Conservation (phyloP, 2,329 filamentous ascomycete species). For the Monilinia polystroma region DNA sequence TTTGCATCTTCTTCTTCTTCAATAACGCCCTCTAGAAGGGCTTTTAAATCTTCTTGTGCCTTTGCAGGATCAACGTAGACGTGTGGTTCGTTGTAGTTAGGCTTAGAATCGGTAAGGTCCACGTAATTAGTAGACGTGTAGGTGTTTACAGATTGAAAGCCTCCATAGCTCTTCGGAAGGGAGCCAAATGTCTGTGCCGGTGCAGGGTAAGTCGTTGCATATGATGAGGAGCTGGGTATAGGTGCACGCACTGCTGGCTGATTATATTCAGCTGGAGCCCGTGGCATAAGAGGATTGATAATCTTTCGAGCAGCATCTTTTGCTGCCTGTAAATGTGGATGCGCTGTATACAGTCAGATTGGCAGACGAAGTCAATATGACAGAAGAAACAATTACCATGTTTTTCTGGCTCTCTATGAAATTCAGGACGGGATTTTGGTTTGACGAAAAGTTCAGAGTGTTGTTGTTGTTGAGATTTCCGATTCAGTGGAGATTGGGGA, state of each 20-base stretch:
- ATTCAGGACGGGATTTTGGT: slow-evolving; percentile 38
- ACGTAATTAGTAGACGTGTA: slow-evolving; percentile 34
- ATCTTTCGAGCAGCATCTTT: slow-evolving; percentile 35
- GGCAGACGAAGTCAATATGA: not conserved
- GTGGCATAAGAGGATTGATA: slow-evolving; percentile 34
- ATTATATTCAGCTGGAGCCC: slow-evolving; percentile 33
- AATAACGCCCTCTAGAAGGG: slow-evolving; percentile 76
- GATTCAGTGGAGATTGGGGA: slow-evolving; percentile 39
- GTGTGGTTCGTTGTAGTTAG: slow-evolving; percentile 34
- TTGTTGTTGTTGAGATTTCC: slow-evolving; percentile 32
- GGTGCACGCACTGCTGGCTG: slow-evolving; percentile 32
- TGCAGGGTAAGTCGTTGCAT: slow-evolving; percentile 37
- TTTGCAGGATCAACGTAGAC: slow-evolving; percentile 59
- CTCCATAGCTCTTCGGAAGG: slow-evolving; percentile 35
- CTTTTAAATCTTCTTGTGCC: slow-evolving; percentile 75
- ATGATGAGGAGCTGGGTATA: slow-evolving; percentile 28
- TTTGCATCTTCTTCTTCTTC: slow-evolving; percentile 59
- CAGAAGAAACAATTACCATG: slow-evolving; percentile 28
- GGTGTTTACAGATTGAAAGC: slow-evolving; percentile 36
- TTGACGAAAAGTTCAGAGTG: slow-evolving; percentile 37
- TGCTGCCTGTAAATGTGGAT: slow-evolving; percentile 37
- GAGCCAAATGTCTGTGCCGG: slow-evolving; percentile 37
- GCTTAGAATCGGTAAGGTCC: slow-evolving; percentile 37
- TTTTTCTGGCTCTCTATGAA: slow-evolving; percentile 35
- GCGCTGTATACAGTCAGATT: slow-evolving; percentile 24